These are phyloP conservation scores for Paecilomyces formosus DNA, from an alignment of 2,329 filamentous ascomycete genomes.

Conservation along the genomic window DNA sequence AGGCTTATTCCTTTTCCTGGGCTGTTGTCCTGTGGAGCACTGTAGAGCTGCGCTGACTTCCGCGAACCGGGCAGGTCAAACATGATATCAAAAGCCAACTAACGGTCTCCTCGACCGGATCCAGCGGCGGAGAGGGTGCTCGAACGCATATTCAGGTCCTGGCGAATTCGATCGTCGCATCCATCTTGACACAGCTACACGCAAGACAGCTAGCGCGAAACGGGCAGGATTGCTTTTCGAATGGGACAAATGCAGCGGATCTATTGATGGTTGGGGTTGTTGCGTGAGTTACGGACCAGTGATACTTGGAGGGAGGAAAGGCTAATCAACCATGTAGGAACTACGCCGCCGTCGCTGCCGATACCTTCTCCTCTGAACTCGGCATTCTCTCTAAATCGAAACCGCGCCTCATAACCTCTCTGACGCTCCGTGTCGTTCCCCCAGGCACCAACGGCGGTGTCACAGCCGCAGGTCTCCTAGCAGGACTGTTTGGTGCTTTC, in stretches of 20 bases:
- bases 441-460: conserved; percentile 92
- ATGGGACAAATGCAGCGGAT: conserved; percentile 24
- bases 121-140: conserved; percentile 67
- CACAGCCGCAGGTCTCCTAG: conserved; percentile 63
- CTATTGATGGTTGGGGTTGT: conserved; percentile 33
- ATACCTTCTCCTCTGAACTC: conserved; percentile 92
- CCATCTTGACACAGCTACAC: conserved; percentile 53
- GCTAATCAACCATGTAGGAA: conserved; percentile 41
- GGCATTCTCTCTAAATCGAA: conserved; percentile 73
- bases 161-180: conserved; percentile 77
- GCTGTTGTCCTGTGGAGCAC: neutral
- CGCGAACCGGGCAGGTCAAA: conserved; percentile 58
- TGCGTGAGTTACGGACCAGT: conserved; percentile 22
- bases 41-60: neutral
- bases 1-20: neutral
- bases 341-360: conserved; percentile 85
- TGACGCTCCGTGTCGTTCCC: conserved; percentile 67
- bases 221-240: conserved; percentile 30
- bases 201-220: conserved; percentile 30
- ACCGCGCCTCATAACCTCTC: conserved; percentile 81
- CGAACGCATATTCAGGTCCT: conserved; percentile 83
- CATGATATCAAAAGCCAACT: conserved; percentile 75
- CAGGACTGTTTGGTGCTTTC: conserved; percentile 67
- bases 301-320: neutral
- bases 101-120: conserved; percentile 69